Conservation (phyloP, 345 rosid genomes). For the Hypericum perforatum region DNA sequence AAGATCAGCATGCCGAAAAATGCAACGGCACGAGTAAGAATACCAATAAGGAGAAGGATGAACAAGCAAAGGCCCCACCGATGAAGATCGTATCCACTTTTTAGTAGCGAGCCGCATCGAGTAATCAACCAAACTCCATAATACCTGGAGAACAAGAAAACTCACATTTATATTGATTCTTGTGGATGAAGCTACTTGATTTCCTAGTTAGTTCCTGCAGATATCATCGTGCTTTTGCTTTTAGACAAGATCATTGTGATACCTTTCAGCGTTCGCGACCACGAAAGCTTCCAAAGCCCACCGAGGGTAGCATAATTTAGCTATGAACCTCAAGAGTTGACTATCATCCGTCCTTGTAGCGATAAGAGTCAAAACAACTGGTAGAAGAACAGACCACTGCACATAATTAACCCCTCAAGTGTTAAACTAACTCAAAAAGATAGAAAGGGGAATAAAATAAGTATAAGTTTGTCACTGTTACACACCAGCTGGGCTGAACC, state of each 20-base stretch:
- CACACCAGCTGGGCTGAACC: conserved; percentile 91
- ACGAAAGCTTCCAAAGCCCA: conserved; percentile 92
- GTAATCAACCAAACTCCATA: conserved; percentile 86
- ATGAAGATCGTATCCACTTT: conserved; percentile 49
- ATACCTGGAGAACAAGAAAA: conserved; percentile 38
- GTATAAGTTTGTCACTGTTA: too few relatives aligned
- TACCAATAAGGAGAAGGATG: conserved; percentile 48
- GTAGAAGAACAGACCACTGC: conserved; percentile 97
- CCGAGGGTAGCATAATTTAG: conserved; percentile 65
- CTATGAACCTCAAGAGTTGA: conserved; percentile 26
- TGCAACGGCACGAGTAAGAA: conserved; percentile 39
- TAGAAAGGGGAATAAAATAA: too few relatives aligned
- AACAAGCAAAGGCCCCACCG: conserved; percentile 46
- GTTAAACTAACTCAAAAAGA: too few relatives aligned
- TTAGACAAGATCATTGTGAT: background rate
- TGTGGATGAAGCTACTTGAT: too few relatives aligned
- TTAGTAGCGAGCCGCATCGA: conserved; percentile 53
- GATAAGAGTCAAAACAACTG: conserved; percentile 85
- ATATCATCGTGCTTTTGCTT: background rate
- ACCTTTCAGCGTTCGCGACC: conserved; percentile 75
- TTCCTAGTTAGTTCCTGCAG: conserved; percentile 2
- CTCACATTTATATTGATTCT: too few relatives aligned
- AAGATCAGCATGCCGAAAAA: conserved; percentile 55
- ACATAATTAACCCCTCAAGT: conserved; percentile 11
- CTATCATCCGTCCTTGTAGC: conserved; percentile 44